These are phyloP conservation scores for Colletotrichum sp. DNA, from an alignment of 2,329 filamentous ascomycete species.

Conservation along the genomic window DNA sequence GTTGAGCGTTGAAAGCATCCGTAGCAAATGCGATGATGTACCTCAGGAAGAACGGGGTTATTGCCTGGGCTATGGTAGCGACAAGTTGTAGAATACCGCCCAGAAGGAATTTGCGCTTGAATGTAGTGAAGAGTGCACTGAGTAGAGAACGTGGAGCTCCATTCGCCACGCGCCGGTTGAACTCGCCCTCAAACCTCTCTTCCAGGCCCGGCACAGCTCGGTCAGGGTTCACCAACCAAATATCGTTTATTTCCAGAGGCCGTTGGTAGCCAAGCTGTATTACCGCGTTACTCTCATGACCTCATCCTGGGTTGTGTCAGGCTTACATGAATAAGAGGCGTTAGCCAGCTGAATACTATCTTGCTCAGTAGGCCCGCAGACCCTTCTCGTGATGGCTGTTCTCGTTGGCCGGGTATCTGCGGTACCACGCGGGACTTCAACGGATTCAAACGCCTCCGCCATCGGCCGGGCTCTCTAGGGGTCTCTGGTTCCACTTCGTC, in stretches of 20 bases:
- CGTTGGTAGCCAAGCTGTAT: slow-evolving; percentile 80
- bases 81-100: slow-evolving; percentile 77
- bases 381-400: not conserved
- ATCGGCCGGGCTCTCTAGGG: not conserved
- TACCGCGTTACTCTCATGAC: not conserved
- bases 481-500: not conserved
- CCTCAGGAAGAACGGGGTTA: slow-evolving; percentile 83
- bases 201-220: slow-evolving; percentile 72
- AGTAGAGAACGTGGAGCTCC: slow-evolving; percentile 76
- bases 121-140: slow-evolving; percentile 82
- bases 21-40: slow-evolving; percentile 86
- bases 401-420: not conserved
- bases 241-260: slow-evolving; percentile 79
- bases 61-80: slow-evolving; percentile 74
- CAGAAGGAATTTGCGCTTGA: slow-evolving; percentile 81
- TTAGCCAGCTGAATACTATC: not conserved
- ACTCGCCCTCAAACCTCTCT: slow-evolving; percentile 71
- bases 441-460: not conserved
- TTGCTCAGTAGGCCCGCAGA: not conserved
- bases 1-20: slow-evolving; percentile 66
- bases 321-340: not conserved
- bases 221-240: slow-evolving; percentile 86
- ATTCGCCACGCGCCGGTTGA: slow-evolving; percentile 59
- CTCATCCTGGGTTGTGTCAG: not conserved
- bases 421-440: not conserved